Base-by-base conservation (phyloP, 2,329 filamentous ascomycete species). In the Microcyclospora pomicola region DNA sequence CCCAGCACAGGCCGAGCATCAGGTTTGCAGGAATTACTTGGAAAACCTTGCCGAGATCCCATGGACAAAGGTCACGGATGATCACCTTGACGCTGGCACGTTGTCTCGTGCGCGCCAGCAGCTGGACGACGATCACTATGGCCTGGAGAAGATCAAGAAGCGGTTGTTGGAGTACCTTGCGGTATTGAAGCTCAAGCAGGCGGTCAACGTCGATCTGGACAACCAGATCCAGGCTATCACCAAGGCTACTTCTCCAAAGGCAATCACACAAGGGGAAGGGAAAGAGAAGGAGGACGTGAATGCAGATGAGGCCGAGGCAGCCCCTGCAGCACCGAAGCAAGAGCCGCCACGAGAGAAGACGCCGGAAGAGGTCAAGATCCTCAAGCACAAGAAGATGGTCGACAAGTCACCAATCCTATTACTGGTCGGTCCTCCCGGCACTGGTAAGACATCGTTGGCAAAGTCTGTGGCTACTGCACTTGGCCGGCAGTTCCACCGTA, bases 321-420 rank as follows among this genome's bases (percentile, higher is more conserved):
- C 45, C 2, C 42, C 49, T 30, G 49, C 43, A 36, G 64, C 43
- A 54, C 15, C 31, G 30, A 35, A 43, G 32, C 37, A 52, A 28
- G 41, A 50, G 29, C 43, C 61, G 42, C 59, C 64, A 13, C 60
- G 61, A 15, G 65, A 73, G 35, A 51, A 57, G 39, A 52, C 51
- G 5, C 40, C 51, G 9, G 70, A 79, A 27, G 86, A 84, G 53
- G 64, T 92, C 15, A 74, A 85, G 43, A 67, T 86, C 32, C 67
- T 94, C 34, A 81, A 80, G 59, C 78, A 78, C 49, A 87, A 85
- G 67, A 79, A 80, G 33, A 83, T 88, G 75, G 73, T 84, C 7
- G 91, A 98, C 65, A 95, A 91, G 63, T 95, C 91, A 1, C 91
- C 91, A 1, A 98, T 98, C 47, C 71, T 98, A 47, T 75, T 98